Percentiles rank a stretch among this genome's conserved stretches.
Evolutionary conservation across 495 filamentous ascomycete species (phyloP).

Genomic region (Choiromyces venosus): DNA sequence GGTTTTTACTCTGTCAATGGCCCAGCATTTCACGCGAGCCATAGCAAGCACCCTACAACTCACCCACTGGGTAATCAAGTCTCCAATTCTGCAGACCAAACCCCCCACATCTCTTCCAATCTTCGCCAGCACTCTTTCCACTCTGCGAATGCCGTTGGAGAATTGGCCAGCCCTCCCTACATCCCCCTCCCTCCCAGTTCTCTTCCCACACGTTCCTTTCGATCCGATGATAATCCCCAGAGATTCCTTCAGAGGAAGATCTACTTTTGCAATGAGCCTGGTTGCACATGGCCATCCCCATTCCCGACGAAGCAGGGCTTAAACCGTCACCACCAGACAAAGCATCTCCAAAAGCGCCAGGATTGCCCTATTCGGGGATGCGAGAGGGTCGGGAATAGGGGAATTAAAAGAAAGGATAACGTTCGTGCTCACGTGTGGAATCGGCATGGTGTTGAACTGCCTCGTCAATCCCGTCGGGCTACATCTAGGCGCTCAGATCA

Average conservation of each 20-base stretch:
- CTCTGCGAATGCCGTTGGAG: background rate
- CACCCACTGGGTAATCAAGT: background rate
- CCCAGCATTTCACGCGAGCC: background rate
- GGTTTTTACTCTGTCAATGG: no score
- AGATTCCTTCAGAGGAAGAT: background rate
- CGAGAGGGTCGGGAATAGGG: constrained; percentile 4
- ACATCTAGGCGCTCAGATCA: no score
- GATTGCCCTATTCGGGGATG: constrained; percentile 5
- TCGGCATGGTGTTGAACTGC: background rate
- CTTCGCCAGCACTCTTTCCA: background rate
- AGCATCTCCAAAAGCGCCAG: background rate
- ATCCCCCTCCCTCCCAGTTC: no score
- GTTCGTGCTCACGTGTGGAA: background rate
- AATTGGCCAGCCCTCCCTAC: background rate
- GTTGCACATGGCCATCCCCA: background rate
- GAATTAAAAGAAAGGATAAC: constrained; percentile 18
- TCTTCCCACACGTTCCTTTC: no score
- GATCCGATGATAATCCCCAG: background rate
- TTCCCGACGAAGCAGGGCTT: constrained; percentile 10
- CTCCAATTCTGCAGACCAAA: background rate
- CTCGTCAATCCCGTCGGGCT: background rate
- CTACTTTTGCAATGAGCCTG: background rate
- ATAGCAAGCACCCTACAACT: background rate
- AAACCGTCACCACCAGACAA: background rate
- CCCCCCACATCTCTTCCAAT: background rate